Base-by-base conservation (phyloP, 2,329 filamentous ascomycete species). In the Scytalidium sp. region DNA sequence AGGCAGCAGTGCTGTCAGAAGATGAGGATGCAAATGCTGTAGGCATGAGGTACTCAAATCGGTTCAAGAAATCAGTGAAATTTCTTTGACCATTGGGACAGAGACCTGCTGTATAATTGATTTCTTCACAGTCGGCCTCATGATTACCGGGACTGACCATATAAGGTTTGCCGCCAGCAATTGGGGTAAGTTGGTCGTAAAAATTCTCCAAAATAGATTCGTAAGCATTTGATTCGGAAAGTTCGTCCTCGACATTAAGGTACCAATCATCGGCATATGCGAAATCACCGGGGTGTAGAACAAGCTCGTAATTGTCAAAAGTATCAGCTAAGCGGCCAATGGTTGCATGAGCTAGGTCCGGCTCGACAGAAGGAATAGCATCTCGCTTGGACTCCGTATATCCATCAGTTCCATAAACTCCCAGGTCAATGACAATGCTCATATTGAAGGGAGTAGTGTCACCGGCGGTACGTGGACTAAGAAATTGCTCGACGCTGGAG, bases 121-220 rank as follows among this genome's bases (percentile, higher is more conserved):
- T 36, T 58, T 78, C 73, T 50, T 70, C 60, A 59, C 80, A 83
- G 41, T 68, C 65, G 1, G 80, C 79, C 60, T 84, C 81, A 61
- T 84, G 80, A 62, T 84, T 84, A 0, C 81, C 81, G 0, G 78
- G 78, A 17, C 70, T 71, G 7, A 71, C 73, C 76, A 79, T 79
- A 69, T 83, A 84, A 0, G 72, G 67, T 62, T 82, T 81, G 42
- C 74, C 72, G n/a, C 67, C 71, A 1, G 80, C 60, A 45, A 84
- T 74, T 3, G 79, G 76, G 0, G 75, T 72, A 1, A 82, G 70
- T 56, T 82, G 76, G 46, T 70, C 66, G 65, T 79, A 83, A 60
- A 83, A 82, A 45, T 75, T 68, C 57, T 83, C 77, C 1, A 80
- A 64, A 53, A 82, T 82, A 17, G 77, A 73, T 52, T 80, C 71